Conservation (phyloP, 768 basidiomycete genomes). For the Lyophyllum decastes region DNA sequence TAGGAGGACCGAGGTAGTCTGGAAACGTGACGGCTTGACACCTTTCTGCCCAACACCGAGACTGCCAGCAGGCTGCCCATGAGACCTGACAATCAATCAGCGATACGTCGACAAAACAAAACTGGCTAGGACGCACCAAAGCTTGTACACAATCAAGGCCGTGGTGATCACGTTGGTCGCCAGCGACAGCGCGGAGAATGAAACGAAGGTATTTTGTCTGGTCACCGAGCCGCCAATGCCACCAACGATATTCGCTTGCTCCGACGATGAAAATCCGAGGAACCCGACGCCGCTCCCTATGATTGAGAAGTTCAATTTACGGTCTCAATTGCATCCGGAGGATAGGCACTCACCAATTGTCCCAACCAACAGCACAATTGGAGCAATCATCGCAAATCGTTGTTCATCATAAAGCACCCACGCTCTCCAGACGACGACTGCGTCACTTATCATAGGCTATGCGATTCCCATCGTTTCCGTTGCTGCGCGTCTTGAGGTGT, state of each 20-base stretch:
- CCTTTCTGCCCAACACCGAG: not conserved
- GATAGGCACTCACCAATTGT: conserved; percentile 7
- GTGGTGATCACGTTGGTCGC: conserved; percentile 10
- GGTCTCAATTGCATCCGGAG: too few species aligned
- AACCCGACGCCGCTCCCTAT: conserved; percentile 13
- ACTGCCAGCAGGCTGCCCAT: not conserved
- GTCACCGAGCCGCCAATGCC: not conserved
- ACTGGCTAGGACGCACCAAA: conserved; percentile 6
- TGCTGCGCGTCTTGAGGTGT: not conserved
- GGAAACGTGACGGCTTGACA: not conserved
- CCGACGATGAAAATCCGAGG: conserved; percentile 11
- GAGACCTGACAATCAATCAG: not conserved
- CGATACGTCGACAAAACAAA: too few species aligned
- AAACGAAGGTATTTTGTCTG: conserved; percentile 12
- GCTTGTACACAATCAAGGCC: not conserved
- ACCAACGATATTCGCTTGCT: not conserved
- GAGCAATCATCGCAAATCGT: not conserved
- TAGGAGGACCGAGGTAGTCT: conserved; percentile 3
- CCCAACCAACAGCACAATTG: conserved; percentile 7
- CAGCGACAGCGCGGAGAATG: conserved; percentile 10
- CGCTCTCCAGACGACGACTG: conserved; percentile 9
- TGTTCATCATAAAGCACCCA: conserved; percentile 4
- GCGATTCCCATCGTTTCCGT: not conserved
- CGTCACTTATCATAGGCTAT: conserved; percentile 16
- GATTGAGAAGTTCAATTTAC: not conserved